Evolutionary conservation across 164 flowering plant genomes (phyloP), one percentile per base, ranked within the genome.

Genomic region (Paratinospora sagittata): DNA sequence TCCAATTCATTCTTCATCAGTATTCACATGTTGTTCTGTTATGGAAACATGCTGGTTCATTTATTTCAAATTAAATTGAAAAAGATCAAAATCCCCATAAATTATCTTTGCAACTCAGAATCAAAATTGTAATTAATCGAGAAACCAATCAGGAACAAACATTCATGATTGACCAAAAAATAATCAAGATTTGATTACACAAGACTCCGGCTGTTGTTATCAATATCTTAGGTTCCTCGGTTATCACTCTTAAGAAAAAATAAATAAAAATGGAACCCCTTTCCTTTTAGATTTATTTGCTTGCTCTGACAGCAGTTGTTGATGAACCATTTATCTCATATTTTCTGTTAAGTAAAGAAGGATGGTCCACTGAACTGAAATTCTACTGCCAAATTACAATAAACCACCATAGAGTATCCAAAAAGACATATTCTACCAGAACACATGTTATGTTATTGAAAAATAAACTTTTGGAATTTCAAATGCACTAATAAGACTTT

Each of bases 401-500:
- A 43, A 41, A 12, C 14, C 45, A 33, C 63, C 58, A 37, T 52
- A 3, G 70, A 6, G 58, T n/a, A 11, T 27, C 60, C 47, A 30
- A 43, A n/a, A 69, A 52, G 14, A 3, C 3, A 43, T 8, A 47
- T 30, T 0, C 24, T 52, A 49, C 19, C 19, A n/a, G 19, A 19
- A 49, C 24, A 19, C 23, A 16, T n/a, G 24, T 6, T n/a, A n/a
- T n/a, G n/a, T n/a, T 57, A 57, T 0, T 12, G 41, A 57, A 58
- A 57, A 58, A 16, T 57, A 30, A 57, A n/a, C n/a, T n/a, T n/a
- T n/a, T 34, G 61, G 5, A 72, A 60, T 14, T 26, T 33, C 72
- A 34, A 52, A 67, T 65, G 43, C 67, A 17, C 26, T 27, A 72
- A 30, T n/a, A n/a, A n/a, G n/a, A 49, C 39, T n/a, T n/a, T 77